Evolutionary conservation across 2,329 filamentous ascomycete genomes (phyloP).

Genomic region (Coniochaeta sp.): DNA sequence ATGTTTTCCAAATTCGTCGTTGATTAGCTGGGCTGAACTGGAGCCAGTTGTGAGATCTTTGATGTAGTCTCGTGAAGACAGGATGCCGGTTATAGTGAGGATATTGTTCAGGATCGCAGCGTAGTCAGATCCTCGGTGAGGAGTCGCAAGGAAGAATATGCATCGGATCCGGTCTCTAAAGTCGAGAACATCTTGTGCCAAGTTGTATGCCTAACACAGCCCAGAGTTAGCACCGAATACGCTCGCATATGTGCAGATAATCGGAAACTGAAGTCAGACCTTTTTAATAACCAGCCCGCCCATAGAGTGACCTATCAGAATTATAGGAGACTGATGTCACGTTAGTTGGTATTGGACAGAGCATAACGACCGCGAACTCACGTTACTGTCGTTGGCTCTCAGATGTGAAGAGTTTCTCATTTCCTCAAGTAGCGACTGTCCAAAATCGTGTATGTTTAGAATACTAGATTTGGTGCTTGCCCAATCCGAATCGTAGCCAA

Average conservation of each 20-base stretch:
- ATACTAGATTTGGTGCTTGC: slow-evolving; percentile 10
- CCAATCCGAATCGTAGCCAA: slow-evolving; percentile 25
- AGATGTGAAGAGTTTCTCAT: slow-evolving; percentile 18
- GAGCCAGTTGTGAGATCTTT: slow-evolving; percentile 17
- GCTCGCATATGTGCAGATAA: background rate
- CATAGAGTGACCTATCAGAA: slow-evolving; percentile 22
- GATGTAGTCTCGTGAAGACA: slow-evolving; percentile 16
- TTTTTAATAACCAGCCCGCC: slow-evolving; percentile 26
- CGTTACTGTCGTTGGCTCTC: slow-evolving; percentile 5
- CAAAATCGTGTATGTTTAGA: slow-evolving; percentile 23
- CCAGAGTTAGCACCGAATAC: background rate
- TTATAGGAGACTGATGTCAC: slow-evolving; percentile 14
- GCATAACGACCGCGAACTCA: background rate
- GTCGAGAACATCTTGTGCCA: slow-evolving; percentile 11
- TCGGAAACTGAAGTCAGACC: slow-evolving; percentile 9
- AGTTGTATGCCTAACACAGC: slow-evolving; percentile 13
- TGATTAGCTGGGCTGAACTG: slow-evolving; percentile 18
- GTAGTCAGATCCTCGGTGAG: slow-evolving; percentile 24
- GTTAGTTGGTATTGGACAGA: background rate
- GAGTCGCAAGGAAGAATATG: slow-evolving; percentile 28
- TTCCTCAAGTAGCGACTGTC: slow-evolving; percentile 18
- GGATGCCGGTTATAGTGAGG: slow-evolving; percentile 12
- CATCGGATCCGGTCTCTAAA: slow-evolving; percentile 16
- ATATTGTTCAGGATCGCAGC: slow-evolving; percentile 19
- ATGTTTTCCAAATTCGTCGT: slow-evolving; percentile 23